Percentiles rank a stretch among this genome's conserved stretches.
Evolutionary conservation across 257 asterid genomes (phyloP).

Genomic region (Ilex asprella): DNA sequence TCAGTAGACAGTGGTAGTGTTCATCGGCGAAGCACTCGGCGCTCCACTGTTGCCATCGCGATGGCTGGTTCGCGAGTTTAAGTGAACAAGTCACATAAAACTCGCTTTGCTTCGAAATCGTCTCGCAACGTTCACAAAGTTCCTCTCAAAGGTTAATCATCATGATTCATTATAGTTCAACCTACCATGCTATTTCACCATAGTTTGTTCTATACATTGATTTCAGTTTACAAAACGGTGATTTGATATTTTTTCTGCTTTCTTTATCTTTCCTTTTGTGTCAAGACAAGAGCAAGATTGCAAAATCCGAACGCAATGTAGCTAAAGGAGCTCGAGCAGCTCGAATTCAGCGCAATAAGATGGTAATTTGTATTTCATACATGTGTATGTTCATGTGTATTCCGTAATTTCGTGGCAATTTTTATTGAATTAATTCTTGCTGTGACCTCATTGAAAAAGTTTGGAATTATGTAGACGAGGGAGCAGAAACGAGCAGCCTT

Average conservation of each 20-base stretch:
- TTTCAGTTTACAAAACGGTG: neutral
- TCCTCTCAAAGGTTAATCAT: conserved; percentile 48
- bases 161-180: neutral
- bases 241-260: neutral
- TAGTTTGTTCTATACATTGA: neutral
- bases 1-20: too few relatives aligned
- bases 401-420: too few relatives aligned
- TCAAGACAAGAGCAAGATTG: conserved; percentile 44
- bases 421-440: neutral
- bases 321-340: conserved; percentile 75
- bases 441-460: neutral
- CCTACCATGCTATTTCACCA: neutral
- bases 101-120: conserved; percentile 82
- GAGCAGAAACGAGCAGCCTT: conserved; percentile 72
- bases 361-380: conserved; percentile 31
- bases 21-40: too few relatives aligned
- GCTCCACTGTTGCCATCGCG: neutral
- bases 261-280: neutral
- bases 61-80: conserved; percentile 79
- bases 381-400: too few relatives aligned
- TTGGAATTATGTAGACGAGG: conserved; percentile 44
- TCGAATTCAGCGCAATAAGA: conserved; percentile 74
- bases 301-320: conserved; percentile 48
- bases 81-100: conserved; percentile 67
- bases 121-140: conserved; percentile 78